Percentiles rank a stretch among this genome's conserved stretches.
Evolutionary conservation across 2,329 filamentous ascomycete genomes (phyloP).

Genomic region (Metarhizium album): DNA sequence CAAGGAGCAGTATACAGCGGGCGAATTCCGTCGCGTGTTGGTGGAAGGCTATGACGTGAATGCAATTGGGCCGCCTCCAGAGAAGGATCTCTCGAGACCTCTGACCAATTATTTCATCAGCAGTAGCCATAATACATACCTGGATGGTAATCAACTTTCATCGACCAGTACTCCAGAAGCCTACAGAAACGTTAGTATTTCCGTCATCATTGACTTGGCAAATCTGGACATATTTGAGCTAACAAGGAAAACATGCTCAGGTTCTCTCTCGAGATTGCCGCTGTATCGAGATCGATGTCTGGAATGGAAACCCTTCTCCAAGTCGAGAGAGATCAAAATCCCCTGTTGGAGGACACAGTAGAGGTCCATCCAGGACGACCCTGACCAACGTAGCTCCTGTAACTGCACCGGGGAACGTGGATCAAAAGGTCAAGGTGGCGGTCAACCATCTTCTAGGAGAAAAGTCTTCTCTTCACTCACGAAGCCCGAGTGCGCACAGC

Average conservation of each 20-base stretch:
- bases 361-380: slow-evolving; percentile 35
- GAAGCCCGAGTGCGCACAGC: slow-evolving; percentile 29
- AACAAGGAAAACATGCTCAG: slow-evolving; percentile 24
- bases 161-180: slow-evolving; percentile 67
- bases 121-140: slow-evolving; percentile 90
- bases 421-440: slow-evolving; percentile 18
- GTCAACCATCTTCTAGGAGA: slow-evolving; percentile 17
- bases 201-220: neutral
- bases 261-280: slow-evolving; percentile 69
- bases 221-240: neutral
- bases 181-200: slow-evolving; percentile 57
- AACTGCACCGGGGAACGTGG: slow-evolving; percentile 23
- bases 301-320: slow-evolving; percentile 56
- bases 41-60: slow-evolving; percentile 31
- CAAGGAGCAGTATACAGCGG: slow-evolving; percentile 32
- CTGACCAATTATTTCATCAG: slow-evolving; percentile 89
- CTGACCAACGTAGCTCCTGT: slow-evolving; percentile 34
- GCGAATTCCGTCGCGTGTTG: slow-evolving; percentile 42
- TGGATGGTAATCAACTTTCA: slow-evolving; percentile 75
- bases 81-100: slow-evolving; percentile 53
- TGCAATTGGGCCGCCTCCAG: slow-evolving; percentile 31
- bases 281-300: slow-evolving; percentile 92
- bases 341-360: slow-evolving; percentile 32
- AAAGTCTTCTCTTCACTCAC: slow-evolving; percentile 22
- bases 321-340: slow-evolving; percentile 25